These are phyloP conservation scores for Sphenostylis stenocarpa DNA, from an alignment of 306 rosid genomes.

Conservation along the genomic window DNA sequence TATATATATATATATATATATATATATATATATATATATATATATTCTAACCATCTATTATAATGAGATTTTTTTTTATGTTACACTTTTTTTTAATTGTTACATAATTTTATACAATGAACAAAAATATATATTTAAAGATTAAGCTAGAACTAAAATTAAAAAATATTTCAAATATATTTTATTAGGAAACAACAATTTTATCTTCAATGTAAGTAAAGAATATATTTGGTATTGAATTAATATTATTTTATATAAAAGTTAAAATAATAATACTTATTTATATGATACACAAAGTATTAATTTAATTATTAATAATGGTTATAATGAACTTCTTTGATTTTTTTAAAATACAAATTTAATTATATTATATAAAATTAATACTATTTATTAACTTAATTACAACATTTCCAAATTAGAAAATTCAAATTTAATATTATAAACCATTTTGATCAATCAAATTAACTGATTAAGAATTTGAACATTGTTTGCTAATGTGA, in stretches of 20 bases:
- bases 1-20: no score
- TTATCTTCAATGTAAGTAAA: neutral
- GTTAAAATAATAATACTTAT: neutral
- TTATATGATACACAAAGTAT: neutral
- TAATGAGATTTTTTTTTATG: no score
- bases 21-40: no score
- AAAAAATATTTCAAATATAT: neutral
- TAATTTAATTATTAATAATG: neutral
- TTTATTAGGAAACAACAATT: neutral
- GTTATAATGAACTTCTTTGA: neutral
- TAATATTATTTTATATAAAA: neutral
- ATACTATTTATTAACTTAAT: neutral
- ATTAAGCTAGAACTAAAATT: no score
- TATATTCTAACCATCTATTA: no score
- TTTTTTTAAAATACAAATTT: neutral
- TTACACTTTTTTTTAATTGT: no score
- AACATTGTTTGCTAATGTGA: neutral
- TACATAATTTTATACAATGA: no score
- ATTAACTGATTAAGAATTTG: neutral
- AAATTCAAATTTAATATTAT: neutral
- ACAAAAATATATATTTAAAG: no score
- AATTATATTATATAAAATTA: neutral
- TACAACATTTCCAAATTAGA: neutral
- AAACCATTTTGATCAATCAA: neutral
- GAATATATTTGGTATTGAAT: neutral